A percentile compares a stretch with the other conserved stretches of the same genome.
Conservation (phyloP, 176 grass and related monocot genomes). For the Lolium multiflorum region DNA sequence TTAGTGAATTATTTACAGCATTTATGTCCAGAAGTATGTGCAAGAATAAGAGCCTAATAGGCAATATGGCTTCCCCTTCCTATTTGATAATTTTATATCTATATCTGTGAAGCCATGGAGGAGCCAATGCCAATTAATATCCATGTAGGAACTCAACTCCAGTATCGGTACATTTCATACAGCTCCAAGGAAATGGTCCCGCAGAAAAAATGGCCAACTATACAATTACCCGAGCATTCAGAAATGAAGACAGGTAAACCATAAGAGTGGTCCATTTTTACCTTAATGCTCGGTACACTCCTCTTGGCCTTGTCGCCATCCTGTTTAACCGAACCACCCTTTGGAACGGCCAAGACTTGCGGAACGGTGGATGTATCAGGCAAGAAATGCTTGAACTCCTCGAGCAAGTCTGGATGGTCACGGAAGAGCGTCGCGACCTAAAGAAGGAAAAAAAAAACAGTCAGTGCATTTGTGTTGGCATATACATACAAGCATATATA, state of each 20-base stretch:
- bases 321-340: slow-evolving; percentile 13
- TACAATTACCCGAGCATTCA: too few species aligned
- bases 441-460: slow-evolving; percentile 16
- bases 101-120: not conserved
- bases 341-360: slow-evolving; percentile 35
- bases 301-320: slow-evolving; percentile 49
- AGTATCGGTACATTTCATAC: too few species aligned
- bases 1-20: not conserved
- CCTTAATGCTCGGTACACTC: slow-evolving; percentile 36
- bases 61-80: not conserved
- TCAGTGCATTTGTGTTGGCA: not conserved
- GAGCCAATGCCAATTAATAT: not conserved
- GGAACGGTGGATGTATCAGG: slow-evolving; percentile 55
- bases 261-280: too few species aligned
- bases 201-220: too few species aligned
- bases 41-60: not conserved
- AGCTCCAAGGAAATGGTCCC: not conserved
- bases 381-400: slow-evolving; percentile 78
- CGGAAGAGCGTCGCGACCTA: slow-evolving; percentile 68
- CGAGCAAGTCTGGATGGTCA: slow-evolving; percentile 63
- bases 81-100: slow-evolving; percentile 2
- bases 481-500: not conserved
- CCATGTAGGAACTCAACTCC: not conserved
- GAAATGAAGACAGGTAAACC: too few species aligned
- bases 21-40: not conserved